Percentiles rank a stretch among this genome's conserved stretches.
Evolutionary conservation across 2,329 filamentous ascomycete genomes (phyloP).

Genomic region (Stemphylium beticola): DNA sequence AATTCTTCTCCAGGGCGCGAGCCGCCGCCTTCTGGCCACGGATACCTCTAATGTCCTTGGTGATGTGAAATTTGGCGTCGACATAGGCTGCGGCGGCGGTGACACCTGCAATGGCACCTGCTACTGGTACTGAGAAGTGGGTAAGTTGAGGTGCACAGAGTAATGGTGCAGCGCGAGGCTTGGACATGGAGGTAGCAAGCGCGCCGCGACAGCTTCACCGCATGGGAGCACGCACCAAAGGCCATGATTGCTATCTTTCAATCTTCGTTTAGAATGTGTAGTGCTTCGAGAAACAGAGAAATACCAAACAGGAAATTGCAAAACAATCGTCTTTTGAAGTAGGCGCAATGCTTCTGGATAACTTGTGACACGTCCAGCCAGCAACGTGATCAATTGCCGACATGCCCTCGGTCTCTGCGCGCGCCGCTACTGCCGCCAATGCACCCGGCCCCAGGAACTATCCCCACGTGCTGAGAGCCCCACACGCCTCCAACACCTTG

Average conservation of each 20-base stretch:
- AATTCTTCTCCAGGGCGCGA: conserved; percentile 56
- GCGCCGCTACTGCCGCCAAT: neutral
- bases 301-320: neutral
- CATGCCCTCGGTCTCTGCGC: conserved; percentile 26
- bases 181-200: neutral
- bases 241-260: conserved; percentile 10
- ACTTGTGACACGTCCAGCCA: conserved; percentile 18
- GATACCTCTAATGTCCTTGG: conserved; percentile 64
- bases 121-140: conserved; percentile 34
- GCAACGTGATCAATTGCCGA: conserved; percentile 39
- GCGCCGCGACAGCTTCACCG: conserved; percentile 3
- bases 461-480: conserved; percentile 20
- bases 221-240: conserved; percentile 15
- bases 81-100: conserved; percentile 63
- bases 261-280: neutral
- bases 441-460: conserved; percentile 14
- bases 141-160: conserved; percentile 9
- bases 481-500: conserved; percentile 19
- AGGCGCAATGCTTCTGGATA: conserved; percentile 12
- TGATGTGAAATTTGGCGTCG: conserved; percentile 72
- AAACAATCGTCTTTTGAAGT: neutral
- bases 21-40: conserved; percentile 51
- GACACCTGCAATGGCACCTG: conserved; percentile 43
- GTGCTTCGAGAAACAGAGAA: neutral
- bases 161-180: neutral